Base-by-base conservation (phyloP, 768 basidiomycete genomes). In the Podaxis sp. region DNA sequence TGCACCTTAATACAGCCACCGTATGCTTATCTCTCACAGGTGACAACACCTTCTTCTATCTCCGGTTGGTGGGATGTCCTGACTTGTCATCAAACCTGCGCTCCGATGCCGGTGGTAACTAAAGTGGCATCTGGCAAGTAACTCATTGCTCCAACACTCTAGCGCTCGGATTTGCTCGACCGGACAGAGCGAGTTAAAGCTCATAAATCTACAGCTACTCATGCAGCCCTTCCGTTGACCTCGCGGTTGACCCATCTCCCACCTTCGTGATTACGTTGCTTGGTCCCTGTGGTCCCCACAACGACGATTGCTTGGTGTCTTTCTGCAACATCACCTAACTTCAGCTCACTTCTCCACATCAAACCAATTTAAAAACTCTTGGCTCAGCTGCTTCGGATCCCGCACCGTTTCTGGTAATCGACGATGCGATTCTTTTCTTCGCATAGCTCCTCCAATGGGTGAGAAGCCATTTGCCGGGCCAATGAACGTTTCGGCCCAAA, bases 1-100 rank as follows among this genome's bases (percentile, higher is more conserved):
- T 6, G 22, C 36, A 40, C 36, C 38, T 33, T 17, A 55, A 55
- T 28, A n/a, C 33, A 55, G n/a, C 57, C 17, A 11, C 42, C 55
- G 19, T 42, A 28, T 36, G 38, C 55, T 57, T 57, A 57, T 57
- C 57, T 57, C 57, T 57, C 57, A 42, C 57, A 57, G 42, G 19
- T n/a, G 19, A 56, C 17, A 38, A 22, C 8, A 36, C 12, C 9
- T 15, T 28, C 56, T 57, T 57, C 57, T 44, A 57, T 46, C 42
- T 57, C 57, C 57, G 57, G 40, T 17, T n/a, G 12, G 42, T 48
- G 40, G 22, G 57, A 44, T 26, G 24, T 1, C 57, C 36, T 26
- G 22, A 49, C 33, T 33, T 19, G n/a, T 46, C 19, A 46, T n/a
- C 33, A 57, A 11, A 24, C 13, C 38, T 15, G 24, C 26, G 42